phyloP scores from a whole-genome alignment of 768 basidiomycete species.

The Mrakia hoshinonis region DNA sequence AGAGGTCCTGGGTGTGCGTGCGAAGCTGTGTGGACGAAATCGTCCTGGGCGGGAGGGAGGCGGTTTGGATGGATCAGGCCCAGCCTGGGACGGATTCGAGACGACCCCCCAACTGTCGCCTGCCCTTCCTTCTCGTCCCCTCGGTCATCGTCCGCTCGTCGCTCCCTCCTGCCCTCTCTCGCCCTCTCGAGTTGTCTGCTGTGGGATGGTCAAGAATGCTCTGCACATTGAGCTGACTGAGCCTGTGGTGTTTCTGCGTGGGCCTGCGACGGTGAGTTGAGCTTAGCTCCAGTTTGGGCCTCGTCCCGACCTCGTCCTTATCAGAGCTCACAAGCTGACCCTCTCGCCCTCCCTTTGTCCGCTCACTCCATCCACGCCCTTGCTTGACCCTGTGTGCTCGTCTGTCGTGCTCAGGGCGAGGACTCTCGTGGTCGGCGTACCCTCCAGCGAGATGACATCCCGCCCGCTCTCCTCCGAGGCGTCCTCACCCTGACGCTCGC shows the following conservation, averaged over 20 bases:
- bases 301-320: background rate
- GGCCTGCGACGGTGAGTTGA: slow-evolving; percentile 32
- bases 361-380: background rate
- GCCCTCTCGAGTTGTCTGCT: background rate
- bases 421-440: slow-evolving; percentile 41
- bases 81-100: background rate
- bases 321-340: background rate
- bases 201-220: slow-evolving; percentile 23
- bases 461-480: slow-evolving; percentile 56
- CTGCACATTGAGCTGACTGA: slow-evolving; percentile 54
- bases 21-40: too few relatives aligned
- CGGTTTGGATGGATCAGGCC: background rate
- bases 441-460: slow-evolving; percentile 42
- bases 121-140: background rate
- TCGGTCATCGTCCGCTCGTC: background rate
- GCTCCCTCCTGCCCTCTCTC: background rate
- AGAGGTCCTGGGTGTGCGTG: background rate
- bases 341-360: background rate
- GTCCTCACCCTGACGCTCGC: slow-evolving; percentile 55
- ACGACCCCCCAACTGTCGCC: background rate
- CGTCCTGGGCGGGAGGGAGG: background rate
- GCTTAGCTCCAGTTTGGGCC: background rate
- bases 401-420: slow-evolving; percentile 30
- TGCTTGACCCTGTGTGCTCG: background rate
- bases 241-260: slow-evolving; percentile 61